Conservation (phyloP, 2,329 filamentous ascomycete genomes). For the Trichoderma gracile region DNA sequence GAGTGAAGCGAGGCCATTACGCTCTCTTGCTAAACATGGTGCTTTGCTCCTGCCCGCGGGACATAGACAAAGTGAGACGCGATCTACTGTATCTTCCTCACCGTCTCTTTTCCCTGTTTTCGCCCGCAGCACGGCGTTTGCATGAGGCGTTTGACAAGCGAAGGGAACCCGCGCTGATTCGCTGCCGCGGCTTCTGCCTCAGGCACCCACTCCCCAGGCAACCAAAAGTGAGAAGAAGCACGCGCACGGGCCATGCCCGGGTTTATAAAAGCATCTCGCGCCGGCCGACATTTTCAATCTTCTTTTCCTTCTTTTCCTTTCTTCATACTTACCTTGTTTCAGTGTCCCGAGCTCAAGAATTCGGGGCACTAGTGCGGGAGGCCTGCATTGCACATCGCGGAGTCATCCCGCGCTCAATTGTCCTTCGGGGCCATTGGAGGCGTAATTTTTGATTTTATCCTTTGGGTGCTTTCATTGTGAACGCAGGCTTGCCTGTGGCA, state of each 20-base stretch:
- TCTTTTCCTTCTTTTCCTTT: conserved; percentile 36
- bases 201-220: not conserved
- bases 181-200: conserved; percentile 4
- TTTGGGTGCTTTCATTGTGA: conserved; percentile 47
- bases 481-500: conserved; percentile 41
- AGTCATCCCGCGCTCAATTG: conserved; percentile 50
- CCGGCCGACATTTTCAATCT: conserved; percentile 22
- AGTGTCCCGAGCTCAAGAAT: conserved; percentile 47
- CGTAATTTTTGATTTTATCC: conserved; percentile 50
- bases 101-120: conserved; percentile 1
- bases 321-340: conserved; percentile 55
- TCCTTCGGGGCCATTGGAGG: conserved; percentile 54
- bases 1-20: no score
- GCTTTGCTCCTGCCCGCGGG: no score
- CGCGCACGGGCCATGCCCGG: conserved; percentile 30
- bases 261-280: conserved; percentile 31
- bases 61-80: no score
- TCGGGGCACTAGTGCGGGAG: conserved; percentile 44
- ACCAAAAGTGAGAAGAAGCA: not conserved
- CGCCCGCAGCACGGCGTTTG: conserved; percentile 3
- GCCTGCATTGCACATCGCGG: conserved; percentile 58
- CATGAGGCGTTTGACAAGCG: conserved; percentile 17
- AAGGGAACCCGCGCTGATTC: conserved; percentile 10
- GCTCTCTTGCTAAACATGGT: no score
- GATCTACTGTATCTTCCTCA: not conserved